phyloP scores from a whole-genome alignment of 257 asterid genomes.

The Solanum tarapatanum region DNA sequence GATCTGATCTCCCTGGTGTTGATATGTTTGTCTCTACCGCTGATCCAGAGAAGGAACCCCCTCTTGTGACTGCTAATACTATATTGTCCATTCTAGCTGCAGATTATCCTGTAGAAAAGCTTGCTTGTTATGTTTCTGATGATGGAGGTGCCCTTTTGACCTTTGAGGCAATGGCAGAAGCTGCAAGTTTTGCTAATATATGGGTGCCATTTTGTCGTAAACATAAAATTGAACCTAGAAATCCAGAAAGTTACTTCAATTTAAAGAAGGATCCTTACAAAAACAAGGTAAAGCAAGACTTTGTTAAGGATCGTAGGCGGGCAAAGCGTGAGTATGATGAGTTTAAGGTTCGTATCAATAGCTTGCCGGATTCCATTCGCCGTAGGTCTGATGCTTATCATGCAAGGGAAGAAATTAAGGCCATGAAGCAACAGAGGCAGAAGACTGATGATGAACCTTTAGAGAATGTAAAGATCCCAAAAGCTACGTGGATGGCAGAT shows the following conservation, averaged over 20 bases:
- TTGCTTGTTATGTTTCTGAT: constrained; percentile 67
- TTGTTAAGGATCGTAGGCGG: constrained; percentile 64
- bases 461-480: constrained; percentile 39
- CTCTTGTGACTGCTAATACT: constrained; percentile 73
- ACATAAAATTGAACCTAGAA: constrained; percentile 59
- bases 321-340: constrained; percentile 72
- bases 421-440: constrained; percentile 54
- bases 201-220: constrained; percentile 80
- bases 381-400: constrained; percentile 64
- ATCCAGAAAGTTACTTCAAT: constrained; percentile 51
- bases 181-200: constrained; percentile 61
- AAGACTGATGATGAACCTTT: constrained; percentile 44
- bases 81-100: constrained; percentile 55
- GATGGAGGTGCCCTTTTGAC: constrained; percentile 79
- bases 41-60: constrained; percentile 77
- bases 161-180: constrained; percentile 75
- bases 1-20: constrained; percentile 62
- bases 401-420: constrained; percentile 59
- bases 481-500: constrained; percentile 82
- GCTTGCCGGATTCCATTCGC: constrained; percentile 57
- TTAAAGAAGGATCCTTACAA: constrained; percentile 66
- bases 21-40: constrained; percentile 71
- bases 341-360: constrained; percentile 62
- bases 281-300: constrained; percentile 50
- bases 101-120: constrained; percentile 65